Base-by-base conservation (phyloP, 192 early-diverging fungal genomes). In the Coemansia sp. region DNA sequence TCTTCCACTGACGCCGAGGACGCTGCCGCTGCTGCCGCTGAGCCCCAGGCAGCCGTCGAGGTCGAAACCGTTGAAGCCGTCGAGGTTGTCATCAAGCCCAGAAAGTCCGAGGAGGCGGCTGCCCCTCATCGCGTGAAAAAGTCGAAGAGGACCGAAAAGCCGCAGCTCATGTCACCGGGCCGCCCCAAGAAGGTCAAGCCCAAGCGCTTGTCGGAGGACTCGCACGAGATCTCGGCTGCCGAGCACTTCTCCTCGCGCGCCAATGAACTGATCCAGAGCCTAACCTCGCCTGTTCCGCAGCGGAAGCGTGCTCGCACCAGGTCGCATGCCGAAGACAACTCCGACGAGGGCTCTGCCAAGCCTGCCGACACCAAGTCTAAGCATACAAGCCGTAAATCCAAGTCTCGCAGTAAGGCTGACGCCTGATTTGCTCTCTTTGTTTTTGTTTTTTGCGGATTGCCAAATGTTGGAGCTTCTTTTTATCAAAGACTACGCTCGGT, bases 211-310 rank as follows among this genome's bases (percentile, higher is more conserved):
- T 21, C 63, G 3, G 74, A 74, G 67, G 40, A 72, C 31, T 36
- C 44, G 33, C n/a, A 57, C 14, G 69, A 74, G 6, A 19, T 56
- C 17, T 19, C 35, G 24, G 41, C 51, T 14, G 29, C 21, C 27
- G 67, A 65, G 33, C 63, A 69, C 48, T 81, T 81, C 61, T 81
- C 79, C 35, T 81, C 79, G 53, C 73, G 62, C 17, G 67, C 70
- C 3, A 65, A 68, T 46, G 79, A 81, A 65, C 63, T 81, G 27
- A 73, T 81, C 42, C 65, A 77, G 66, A 75, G 79, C 68, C 68
- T 81, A 35, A 81, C 79, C 7, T 81, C 79, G 53, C 79, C 79
- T 9, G 24, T 72, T 37, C 74, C 69, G 13, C 44, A 62, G 37
- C 75, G 66, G 45, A 81, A 77, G 48, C 79, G 79, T 51, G 62